Evolutionary conservation across 2,329 filamentous ascomycete species (phyloP).

Genomic region (Acephala macrosclerotiorum): DNA sequence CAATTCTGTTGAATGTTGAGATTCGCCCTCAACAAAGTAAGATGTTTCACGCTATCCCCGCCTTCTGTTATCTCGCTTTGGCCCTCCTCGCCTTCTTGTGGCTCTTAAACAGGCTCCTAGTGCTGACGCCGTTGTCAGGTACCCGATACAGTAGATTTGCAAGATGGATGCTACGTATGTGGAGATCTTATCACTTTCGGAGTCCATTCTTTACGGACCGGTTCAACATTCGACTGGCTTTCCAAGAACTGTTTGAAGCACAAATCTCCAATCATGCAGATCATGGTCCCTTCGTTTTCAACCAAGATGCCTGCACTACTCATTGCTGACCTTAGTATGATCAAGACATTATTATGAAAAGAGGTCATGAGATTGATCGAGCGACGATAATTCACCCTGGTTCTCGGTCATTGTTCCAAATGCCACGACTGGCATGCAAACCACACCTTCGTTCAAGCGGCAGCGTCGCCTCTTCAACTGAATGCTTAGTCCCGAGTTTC

Average conservation of each 20-base stretch:
- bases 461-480: not conserved
- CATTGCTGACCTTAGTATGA: not conserved
- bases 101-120: not conserved
- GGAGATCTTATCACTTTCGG: not conserved
- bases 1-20: no score
- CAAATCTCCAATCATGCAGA: not conserved
- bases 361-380: not conserved
- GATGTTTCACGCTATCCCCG: no score
- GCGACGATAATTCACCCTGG: not conserved
- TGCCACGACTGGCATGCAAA: conserved; percentile 1
- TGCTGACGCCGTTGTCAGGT: not conserved
- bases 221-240: not conserved
- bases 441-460: not conserved
- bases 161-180: conserved; percentile 7
- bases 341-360: not conserved
- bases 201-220: not conserved
- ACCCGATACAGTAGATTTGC: not conserved
- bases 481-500: not conserved
- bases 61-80: not conserved
- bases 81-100: not conserved
- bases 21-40: no score
- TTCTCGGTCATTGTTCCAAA: not conserved
- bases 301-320: not conserved
- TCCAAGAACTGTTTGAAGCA: not conserved
- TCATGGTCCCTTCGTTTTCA: conserved; percentile 7